A percentile compares a stretch with the other conserved stretches of the same genome.
phyloP scores from a whole-genome alignment of 176 grass and related monocot genomes.

The Hyparrhenia diplandra region DNA sequence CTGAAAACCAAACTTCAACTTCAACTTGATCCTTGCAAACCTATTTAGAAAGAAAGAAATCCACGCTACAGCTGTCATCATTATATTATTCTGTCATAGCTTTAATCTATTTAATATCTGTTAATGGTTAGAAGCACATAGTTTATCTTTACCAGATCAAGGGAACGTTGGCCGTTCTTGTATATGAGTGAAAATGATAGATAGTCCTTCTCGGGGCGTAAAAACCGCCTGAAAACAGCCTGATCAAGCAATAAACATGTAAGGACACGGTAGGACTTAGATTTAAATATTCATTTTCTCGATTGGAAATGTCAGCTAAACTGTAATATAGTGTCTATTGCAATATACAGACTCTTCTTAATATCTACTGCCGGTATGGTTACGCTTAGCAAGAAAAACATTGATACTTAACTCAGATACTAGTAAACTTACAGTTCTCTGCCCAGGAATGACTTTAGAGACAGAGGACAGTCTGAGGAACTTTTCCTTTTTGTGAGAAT shows the following conservation, averaged over 20 bases:
- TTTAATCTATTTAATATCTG: not conserved
- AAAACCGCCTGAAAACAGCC: slow-evolving; percentile 80
- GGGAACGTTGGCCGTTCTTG: slow-evolving; percentile 82
- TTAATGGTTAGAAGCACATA: not conserved
- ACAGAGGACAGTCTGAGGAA: slow-evolving; percentile 64
- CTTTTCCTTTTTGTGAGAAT: slow-evolving; percentile 84
- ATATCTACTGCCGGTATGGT: not conserved
- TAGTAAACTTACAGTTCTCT: slow-evolving; percentile 78
- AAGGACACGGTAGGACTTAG: not conserved
- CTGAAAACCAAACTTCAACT: slow-evolving; percentile 85
- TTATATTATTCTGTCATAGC: not conserved
- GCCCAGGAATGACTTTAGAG: slow-evolving; percentile 76
- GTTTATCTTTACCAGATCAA: slow-evolving; percentile 82
- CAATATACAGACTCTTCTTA: not conserved
- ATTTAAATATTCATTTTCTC: not conserved
- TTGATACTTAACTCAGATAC: not conserved
- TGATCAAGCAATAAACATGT: slow-evolving; percentile 29
- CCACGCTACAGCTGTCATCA: not conserved
- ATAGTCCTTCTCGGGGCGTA: slow-evolving; percentile 92
- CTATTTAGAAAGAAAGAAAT: slow-evolving; percentile 31
- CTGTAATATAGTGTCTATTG: not conserved
- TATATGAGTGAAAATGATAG: slow-evolving; percentile 96
- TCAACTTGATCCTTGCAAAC: slow-evolving; percentile 98
- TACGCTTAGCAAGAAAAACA: not conserved
- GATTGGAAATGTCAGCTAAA: not conserved